Conservation (phyloP, 2,329 filamentous ascomycete species). For the Sclerotinia sclerotiorum region DNA sequence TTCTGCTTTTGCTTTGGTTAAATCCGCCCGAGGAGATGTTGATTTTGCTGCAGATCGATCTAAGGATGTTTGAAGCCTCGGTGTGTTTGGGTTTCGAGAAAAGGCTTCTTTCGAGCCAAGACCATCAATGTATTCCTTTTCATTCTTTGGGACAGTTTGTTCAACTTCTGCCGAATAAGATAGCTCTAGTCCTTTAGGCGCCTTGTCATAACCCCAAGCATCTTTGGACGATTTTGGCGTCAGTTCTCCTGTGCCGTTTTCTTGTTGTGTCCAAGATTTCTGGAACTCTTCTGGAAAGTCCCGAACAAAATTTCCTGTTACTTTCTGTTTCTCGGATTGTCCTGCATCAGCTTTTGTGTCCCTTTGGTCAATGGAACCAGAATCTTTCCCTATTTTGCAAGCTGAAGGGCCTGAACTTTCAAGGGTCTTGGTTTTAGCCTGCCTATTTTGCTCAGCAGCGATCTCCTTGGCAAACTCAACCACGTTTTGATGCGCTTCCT, state of each 20-base stretch:
- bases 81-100: slow-evolving; percentile 31
- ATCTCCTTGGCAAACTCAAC: slow-evolving; percentile 21
- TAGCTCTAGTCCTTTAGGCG: slow-evolving; percentile 20
- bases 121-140: slow-evolving; percentile 35
- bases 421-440: not conserved
- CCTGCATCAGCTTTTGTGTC: not conserved
- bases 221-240: slow-evolving; percentile 25
- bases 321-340: slow-evolving; percentile 18
- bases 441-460: slow-evolving; percentile 10
- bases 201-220: slow-evolving; percentile 22
- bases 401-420: not conserved
- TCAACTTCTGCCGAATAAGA: slow-evolving; percentile 27
- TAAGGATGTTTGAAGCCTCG: slow-evolving; percentile 37
- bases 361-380: not conserved
- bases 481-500: slow-evolving; percentile 22
- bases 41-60: slow-evolving; percentile 30
- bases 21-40: not conserved
- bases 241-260: slow-evolving; percentile 26
- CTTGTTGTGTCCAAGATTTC: slow-evolving; percentile 44
- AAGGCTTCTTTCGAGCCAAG: slow-evolving; percentile 28
- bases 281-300: slow-evolving; percentile 56
- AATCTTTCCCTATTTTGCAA: not conserved
- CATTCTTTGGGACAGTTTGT: slow-evolving; percentile 30
- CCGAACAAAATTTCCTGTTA: slow-evolving; percentile 51
- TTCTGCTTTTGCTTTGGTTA: not conserved